Evolutionary conservation across 2,329 filamentous ascomycete genomes (phyloP).

Genomic region (Sphaerostilbella broomeana): DNA sequence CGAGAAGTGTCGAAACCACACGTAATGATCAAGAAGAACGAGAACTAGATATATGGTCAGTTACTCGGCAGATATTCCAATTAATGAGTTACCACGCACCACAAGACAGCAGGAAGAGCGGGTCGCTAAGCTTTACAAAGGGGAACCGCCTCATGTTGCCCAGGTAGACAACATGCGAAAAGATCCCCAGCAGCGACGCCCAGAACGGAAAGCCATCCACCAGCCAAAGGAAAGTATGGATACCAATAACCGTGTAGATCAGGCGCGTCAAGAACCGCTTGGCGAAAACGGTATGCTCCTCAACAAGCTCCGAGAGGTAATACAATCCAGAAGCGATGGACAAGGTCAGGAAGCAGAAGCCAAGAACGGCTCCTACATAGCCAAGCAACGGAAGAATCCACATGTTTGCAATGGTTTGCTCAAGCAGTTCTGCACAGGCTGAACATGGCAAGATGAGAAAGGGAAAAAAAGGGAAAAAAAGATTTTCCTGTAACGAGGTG

Average conservation of each 20-base stretch:
- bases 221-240: slow-evolving; percentile 68
- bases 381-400: slow-evolving; percentile 93
- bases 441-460: neutral
- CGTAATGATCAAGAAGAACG: slow-evolving; percentile 83
- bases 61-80: too few species aligned
- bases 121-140: slow-evolving; percentile 79
- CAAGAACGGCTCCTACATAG: slow-evolving; percentile 77
- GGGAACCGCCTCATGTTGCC: slow-evolving; percentile 73
- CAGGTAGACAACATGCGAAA: slow-evolving; percentile 77
- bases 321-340: slow-evolving; percentile 98
- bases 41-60: slow-evolving; percentile 46
- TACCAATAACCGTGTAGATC: slow-evolving; percentile 72
- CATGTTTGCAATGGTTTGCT: slow-evolving; percentile 58
- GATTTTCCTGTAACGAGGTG: slow-evolving; percentile 4
- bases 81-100: too few species aligned
- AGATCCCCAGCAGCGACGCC: slow-evolving; percentile 67
- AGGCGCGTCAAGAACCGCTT: slow-evolving; percentile 79
- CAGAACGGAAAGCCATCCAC: slow-evolving; percentile 80
- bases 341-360: slow-evolving; percentile 89
- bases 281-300: slow-evolving; percentile 91
- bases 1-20: slow-evolving; percentile 95
- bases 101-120: slow-evolving; percentile 78
- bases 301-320: slow-evolving; percentile 95
- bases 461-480: neutral
- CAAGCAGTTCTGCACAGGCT: neutral